Evolutionary conservation across 2,329 filamentous ascomycete genomes (phyloP), one percentile per base, ranked within the genome.

Genomic region (Davidsoniella australis): DNA sequence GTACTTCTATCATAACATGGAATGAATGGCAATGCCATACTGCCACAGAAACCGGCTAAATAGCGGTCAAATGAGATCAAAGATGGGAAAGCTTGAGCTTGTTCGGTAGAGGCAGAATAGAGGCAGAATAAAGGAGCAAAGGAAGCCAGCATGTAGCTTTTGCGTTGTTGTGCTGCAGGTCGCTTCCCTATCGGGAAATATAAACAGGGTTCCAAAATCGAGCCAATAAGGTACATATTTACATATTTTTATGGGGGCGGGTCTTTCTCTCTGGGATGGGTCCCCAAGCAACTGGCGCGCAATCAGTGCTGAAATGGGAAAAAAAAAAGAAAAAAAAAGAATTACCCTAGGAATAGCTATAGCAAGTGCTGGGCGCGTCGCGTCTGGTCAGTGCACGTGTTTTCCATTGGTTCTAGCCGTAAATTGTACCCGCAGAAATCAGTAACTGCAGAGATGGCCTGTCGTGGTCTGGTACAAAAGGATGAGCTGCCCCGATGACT

Each of bases 381-480:
- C 42, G 48, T 39, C 36, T 43, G 47, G 36, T 36, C 44, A 33
- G 47, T 47, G 51, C 51, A 53, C 43, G 48, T 53, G 47, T 24
- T 40, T 49, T 41, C 33, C 37, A 41, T 46, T 53, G 45, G 33
- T 39, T 46, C 38, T 49, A 49, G 29, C 47, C 51, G 43, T 43
- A 47, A 49, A 41, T 48, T 47, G 47, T 53, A 50, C 47, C 51
- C 44, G 47, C 45, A 50, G 41, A 57, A 75, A 77, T 78, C 74
- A 77, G 74, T 73, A 76, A 70, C 63, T 36, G 26, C 38, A 47
- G 45, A 53, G 36, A 36, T 44, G n/a, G 17, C 38, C 47, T 57
- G 63, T 64, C 69, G 68, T 71, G 68, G 69, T 65, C 69, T 73
- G 68, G 69, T 77, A 78, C 73, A 76, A 75, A 76, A 75, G 65